These are phyloP conservation scores for Pyrenophora graminea DNA, from an alignment of 2,329 filamentous ascomycete species.

Conservation along the genomic window DNA sequence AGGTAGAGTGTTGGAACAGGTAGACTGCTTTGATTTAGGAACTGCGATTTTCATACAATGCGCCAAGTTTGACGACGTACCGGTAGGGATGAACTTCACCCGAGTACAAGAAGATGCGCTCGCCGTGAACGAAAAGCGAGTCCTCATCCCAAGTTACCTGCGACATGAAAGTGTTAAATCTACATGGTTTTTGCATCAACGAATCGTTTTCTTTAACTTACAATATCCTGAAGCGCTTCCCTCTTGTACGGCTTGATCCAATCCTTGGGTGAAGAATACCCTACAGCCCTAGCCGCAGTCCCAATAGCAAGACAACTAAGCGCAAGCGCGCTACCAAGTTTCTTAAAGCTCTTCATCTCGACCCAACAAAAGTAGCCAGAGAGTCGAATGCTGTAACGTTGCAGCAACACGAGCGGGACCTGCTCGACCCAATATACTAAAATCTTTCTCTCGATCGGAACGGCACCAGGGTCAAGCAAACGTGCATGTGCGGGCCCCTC, in stretches of 20 bases:
- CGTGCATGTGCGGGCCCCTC: background rate
- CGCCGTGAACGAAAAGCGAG: slow-evolving; percentile 70
- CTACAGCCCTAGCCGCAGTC: slow-evolving; percentile 54
- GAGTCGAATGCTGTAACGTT: background rate
- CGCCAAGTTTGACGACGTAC: slow-evolving; percentile 34
- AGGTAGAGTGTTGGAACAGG: slow-evolving; percentile 67
- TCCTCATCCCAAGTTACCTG: slow-evolving; percentile 72
- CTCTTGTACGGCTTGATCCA: slow-evolving; percentile 56
- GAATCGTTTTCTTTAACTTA: slow-evolving; percentile 38
- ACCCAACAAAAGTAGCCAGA: slow-evolving; percentile 5
- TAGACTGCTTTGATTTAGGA: slow-evolving; percentile 48
- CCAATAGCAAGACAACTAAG: slow-evolving; percentile 50
- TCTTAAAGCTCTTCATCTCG: slow-evolving; percentile 26
- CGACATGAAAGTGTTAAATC: background rate
- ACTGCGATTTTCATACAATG: background rate
- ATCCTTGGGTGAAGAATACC: slow-evolving; percentile 52
- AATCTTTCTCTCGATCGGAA: background rate
- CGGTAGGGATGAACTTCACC: slow-evolving; percentile 73
- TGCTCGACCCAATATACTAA: background rate
- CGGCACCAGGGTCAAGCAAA: background rate
- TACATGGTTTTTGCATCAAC: background rate
- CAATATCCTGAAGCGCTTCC: slow-evolving; percentile 60
- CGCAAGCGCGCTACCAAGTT: slow-evolving; percentile 30
- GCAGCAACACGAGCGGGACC: too few species aligned
- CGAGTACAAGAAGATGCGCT: slow-evolving; percentile 72